These are phyloP conservation scores for Inonotus obliquus DNA, from an alignment of 1,284 basidiomycete species.

Conservation along the genomic window DNA sequence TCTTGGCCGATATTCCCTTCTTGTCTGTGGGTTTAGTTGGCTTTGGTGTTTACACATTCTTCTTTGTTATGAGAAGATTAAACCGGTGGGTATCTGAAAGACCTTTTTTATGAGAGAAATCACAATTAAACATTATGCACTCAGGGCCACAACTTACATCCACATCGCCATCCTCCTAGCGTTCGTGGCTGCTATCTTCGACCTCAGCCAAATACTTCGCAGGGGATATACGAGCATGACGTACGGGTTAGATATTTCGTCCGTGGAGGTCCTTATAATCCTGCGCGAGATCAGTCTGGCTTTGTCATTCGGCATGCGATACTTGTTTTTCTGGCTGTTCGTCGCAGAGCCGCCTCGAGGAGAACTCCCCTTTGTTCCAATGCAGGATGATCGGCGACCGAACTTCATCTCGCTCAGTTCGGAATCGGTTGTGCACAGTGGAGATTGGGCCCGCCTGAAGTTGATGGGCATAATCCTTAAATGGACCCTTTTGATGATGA, in stretches of 20 bases:
- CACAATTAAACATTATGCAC: neutral
- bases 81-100: slow-evolving; percentile 37
- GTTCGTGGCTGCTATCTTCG: slow-evolving; percentile 60
- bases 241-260: slow-evolving; percentile 25
- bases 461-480: slow-evolving; percentile 47
- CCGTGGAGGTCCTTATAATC: slow-evolving; percentile 40
- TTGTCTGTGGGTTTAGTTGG: slow-evolving; percentile 61
- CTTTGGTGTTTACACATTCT: slow-evolving; percentile 59
- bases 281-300: slow-evolving; percentile 57
- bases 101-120: slow-evolving; percentile 9
- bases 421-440: slow-evolving; percentile 40
- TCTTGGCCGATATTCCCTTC: slow-evolving; percentile 65
- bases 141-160: slow-evolving; percentile 48
- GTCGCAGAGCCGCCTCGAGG: slow-evolving; percentile 51
- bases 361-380: slow-evolving; percentile 28
- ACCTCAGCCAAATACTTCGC: slow-evolving; percentile 53
- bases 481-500: slow-evolving; percentile 41
- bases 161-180: slow-evolving; percentile 52
- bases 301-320: slow-evolving; percentile 52
- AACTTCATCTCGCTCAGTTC: slow-evolving; percentile 22
- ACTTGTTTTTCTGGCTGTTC: slow-evolving; percentile 65
- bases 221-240: slow-evolving; percentile 31
- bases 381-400: slow-evolving; percentile 19
- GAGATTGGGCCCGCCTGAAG: slow-evolving; percentile 62
- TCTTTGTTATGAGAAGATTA: slow-evolving; percentile 52